Percentiles rank a stretch among this genome's conserved stretches.
Evolutionary conservation across 352 stramenopile species (phyloP).

Genomic region (Peronosclerospora sorghi): DNA sequence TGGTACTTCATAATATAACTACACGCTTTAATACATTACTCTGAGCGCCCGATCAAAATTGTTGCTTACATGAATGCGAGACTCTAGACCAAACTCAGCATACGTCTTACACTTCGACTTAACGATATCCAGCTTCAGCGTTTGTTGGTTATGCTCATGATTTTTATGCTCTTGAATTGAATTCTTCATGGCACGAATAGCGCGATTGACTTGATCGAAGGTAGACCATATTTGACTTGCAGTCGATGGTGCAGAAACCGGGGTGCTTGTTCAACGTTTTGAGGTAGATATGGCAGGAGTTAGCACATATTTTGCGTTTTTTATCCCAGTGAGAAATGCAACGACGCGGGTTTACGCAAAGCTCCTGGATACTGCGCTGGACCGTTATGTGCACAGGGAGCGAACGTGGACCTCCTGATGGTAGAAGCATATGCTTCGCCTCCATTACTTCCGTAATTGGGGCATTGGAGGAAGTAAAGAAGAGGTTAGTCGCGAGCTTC

Average conservation of each 20-base stretch:
- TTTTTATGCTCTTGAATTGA: constrained; percentile 37
- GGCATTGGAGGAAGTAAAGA: too few relatives aligned
- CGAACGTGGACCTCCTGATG: constrained; percentile 8
- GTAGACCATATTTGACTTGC: constrained; percentile 81
- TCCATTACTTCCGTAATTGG: constrained; percentile 11
- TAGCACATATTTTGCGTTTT: constrained; percentile 74
- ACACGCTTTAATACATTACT: constrained; percentile 56
- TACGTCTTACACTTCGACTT: constrained; percentile 35
- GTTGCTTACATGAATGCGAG: too few relatives aligned
- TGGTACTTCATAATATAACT: too few relatives aligned
- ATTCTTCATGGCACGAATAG: constrained; percentile 65
- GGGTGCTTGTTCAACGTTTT: constrained; percentile 64
- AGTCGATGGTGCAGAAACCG: constrained; percentile 80
- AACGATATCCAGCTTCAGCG: constrained; percentile 5
- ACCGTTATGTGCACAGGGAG: background rate
- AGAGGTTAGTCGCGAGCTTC: constrained; percentile 21
- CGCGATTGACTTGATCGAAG: constrained; percentile 75
- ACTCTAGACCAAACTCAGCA: constrained; percentile 71
- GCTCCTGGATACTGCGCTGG: constrained; percentile 10
- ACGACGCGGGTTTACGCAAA: constrained; percentile 7
- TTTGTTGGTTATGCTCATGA: too few relatives aligned
- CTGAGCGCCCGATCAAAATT: constrained; percentile 69
- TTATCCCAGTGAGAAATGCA: constrained; percentile 77
- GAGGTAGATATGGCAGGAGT: constrained; percentile 80
- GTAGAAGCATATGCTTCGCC: constrained; percentile 12